Conservation (phyloP, 2,329 filamentous ascomycete genomes). For the Knufia fluminis region DNA sequence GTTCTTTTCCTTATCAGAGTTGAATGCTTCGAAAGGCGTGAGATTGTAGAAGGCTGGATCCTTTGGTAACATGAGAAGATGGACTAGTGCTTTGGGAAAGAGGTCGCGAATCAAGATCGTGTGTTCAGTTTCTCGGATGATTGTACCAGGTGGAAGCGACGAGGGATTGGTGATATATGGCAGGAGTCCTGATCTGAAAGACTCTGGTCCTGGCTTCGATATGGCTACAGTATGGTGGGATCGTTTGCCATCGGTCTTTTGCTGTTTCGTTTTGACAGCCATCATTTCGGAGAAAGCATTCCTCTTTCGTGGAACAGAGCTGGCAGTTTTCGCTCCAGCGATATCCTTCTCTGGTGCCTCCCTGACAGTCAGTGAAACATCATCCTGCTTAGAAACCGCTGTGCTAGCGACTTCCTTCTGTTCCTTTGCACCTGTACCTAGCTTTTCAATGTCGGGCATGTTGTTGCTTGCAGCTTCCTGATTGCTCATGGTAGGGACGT, state of each 20-base stretch:
- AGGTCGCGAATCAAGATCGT: constrained; percentile 73
- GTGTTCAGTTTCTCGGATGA: constrained; percentile 53
- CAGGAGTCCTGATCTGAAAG: constrained; percentile 44
- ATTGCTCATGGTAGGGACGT: too few relatives aligned
- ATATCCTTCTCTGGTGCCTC: neutral
- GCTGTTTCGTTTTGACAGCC: constrained; percentile 33
- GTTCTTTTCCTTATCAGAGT: constrained; percentile 34
- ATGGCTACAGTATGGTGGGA: neutral
- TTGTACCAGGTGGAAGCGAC: constrained; percentile 50
- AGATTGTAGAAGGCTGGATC: constrained; percentile 49
- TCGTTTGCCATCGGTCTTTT: constrained; percentile 17
- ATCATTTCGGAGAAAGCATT: constrained; percentile 45
- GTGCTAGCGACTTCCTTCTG: too few relatives aligned
- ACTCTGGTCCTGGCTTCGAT: neutral
- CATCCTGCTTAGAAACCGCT: neutral
- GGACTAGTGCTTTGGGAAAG: constrained; percentile 77
- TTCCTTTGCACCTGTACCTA: too few relatives aligned
- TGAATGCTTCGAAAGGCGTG: constrained; percentile 72
- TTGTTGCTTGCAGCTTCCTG: too few relatives aligned
- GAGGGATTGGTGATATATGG: constrained; percentile 58
- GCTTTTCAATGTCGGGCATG: too few relatives aligned
- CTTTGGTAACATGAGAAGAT: constrained; percentile 80
- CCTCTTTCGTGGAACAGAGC: constrained; percentile 25
- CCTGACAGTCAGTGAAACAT: neutral
- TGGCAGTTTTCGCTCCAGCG: neutral